Percentiles rank a stretch among this genome's conserved stretches.
Evolutionary conservation across 495 filamentous ascomycete species (phyloP).

Genomic region (Hyaloscypha variabilis): DNA sequence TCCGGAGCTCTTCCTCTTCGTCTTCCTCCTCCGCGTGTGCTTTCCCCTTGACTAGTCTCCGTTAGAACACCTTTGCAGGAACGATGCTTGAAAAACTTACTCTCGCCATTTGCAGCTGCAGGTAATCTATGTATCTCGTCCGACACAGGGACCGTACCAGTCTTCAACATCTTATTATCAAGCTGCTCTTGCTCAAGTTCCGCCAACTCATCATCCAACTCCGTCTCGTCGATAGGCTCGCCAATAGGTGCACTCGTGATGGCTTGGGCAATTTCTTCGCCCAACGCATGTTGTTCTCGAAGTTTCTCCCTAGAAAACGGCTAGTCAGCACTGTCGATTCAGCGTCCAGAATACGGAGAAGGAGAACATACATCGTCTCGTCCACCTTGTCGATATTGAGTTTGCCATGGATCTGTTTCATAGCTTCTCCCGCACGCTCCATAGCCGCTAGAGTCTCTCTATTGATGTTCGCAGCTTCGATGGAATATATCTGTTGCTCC

Average conservation of each 20-base stretch:
- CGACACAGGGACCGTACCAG: slow-evolving; percentile 69
- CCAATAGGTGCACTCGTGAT: slow-evolving; percentile 74
- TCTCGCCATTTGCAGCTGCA: slow-evolving; percentile 66
- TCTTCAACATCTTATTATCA: slow-evolving; percentile 91
- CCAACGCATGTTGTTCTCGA: slow-evolving; percentile 87
- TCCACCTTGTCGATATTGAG: slow-evolving; percentile 94
- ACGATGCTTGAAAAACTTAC: slow-evolving; percentile 54
- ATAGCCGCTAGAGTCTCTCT: slow-evolving; percentile 93
- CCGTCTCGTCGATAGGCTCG: slow-evolving; percentile 80
- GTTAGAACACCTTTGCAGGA: slow-evolving; percentile 13
- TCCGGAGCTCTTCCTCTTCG: slow-evolving; percentile 93
- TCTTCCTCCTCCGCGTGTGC: slow-evolving; percentile 75
- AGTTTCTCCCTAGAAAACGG: slow-evolving; percentile 75
- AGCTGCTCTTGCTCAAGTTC: slow-evolving; percentile 83
- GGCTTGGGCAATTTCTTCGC: slow-evolving; percentile 85
- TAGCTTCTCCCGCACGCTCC: slow-evolving; percentile 84
- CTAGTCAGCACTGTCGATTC: slow-evolving; percentile 30
- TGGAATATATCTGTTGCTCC: slow-evolving; percentile 93
- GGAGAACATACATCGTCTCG: slow-evolving; percentile 81
- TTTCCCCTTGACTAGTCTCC: slow-evolving; percentile 62
- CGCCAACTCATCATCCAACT: slow-evolving; percentile 79
- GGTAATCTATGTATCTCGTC: slow-evolving; percentile 76
- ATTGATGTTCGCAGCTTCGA: slow-evolving; percentile 98
- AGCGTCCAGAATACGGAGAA: neutral
- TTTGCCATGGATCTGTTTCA: slow-evolving; percentile 88